Base-by-base conservation (phyloP, 306 rosid genomes). In the Cicer pinnatifidum region DNA sequence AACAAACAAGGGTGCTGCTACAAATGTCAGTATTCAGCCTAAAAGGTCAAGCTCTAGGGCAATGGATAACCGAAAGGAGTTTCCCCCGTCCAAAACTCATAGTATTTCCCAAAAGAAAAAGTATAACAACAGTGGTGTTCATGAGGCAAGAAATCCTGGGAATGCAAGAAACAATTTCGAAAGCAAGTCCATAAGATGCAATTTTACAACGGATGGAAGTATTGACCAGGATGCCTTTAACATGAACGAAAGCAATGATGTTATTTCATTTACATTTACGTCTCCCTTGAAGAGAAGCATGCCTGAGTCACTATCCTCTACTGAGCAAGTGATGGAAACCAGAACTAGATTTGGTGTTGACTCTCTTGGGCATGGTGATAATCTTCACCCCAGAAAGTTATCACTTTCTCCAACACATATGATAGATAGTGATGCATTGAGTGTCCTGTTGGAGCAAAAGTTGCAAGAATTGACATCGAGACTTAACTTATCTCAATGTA, bases 261-360 rank as follows among this genome's bases (percentile, higher is more conserved):
- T 91, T 38, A 80, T 94, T 80, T 94, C 99, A 9, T 94, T 91
- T 81, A 91, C 97, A 6, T 94, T 94, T 85, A 94, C 85, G 6
- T 88, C 91, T 65, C 97, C 99, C 38, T 52, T 91, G 83, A 91
- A 87, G 82, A 91, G 75, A 73, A 82, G 77, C 64, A 50, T 65
- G 40, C 50, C 77, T 11, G 87, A 86, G 43, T 72, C 86, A 69
- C 87, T 56, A 66, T 68, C 80, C 11, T 78, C 81, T 20, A 67
- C 77, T 16, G 83, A 79, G 61, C 61, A 75, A 79, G 73, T 47
- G 63, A 82, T 52, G 75, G 80, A 64, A 82, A 63, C 73, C 48
- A 72, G 74, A 15, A 80, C 73, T 69, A 82, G 75, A 76, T 71
- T 82, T 73, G 77, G 57, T 74, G 71, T 76, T 28, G 77, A 80